These are phyloP conservation scores for Ophiostoma tasmaniense DNA, from an alignment of 2,329 filamentous ascomycete species.

Conservation along the genomic window DNA sequence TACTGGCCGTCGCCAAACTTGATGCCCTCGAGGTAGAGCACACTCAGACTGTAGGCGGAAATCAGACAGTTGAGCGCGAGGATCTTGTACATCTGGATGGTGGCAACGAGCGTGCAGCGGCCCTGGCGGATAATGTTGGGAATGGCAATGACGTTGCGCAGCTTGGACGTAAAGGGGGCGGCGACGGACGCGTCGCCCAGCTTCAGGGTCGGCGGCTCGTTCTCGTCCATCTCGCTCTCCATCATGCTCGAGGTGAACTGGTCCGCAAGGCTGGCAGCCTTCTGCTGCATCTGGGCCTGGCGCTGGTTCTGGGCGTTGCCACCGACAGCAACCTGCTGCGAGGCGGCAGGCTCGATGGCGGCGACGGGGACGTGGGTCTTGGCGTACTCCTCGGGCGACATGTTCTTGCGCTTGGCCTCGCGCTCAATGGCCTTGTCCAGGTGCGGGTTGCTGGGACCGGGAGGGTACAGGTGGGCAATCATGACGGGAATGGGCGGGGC, in stretches of 20 bases:
- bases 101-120: slow-evolving; percentile 92
- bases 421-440: slow-evolving; percentile 85
- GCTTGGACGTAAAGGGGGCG: slow-evolving; percentile 93
- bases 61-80: slow-evolving; percentile 95
- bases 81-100: slow-evolving; percentile 99
- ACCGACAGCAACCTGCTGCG: slow-evolving; percentile 40
- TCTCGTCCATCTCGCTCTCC: slow-evolving; percentile 63
- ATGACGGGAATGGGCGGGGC: slow-evolving; percentile 81
- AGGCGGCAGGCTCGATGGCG: slow-evolving; percentile 54
- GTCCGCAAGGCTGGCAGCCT: slow-evolving; percentile 73
- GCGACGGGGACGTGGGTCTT: slow-evolving; percentile 35
- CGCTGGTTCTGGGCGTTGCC: slow-evolving; percentile 44
- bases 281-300: slow-evolving; percentile 55
- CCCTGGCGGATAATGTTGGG: slow-evolving; percentile 98
- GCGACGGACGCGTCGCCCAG: slow-evolving; percentile 95
- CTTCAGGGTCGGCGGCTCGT: slow-evolving; percentile 91
- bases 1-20: slow-evolving; percentile 98
- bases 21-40: slow-evolving; percentile 94
- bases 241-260: slow-evolving; percentile 81
- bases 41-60: slow-evolving; percentile 91
- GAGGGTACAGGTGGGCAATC: slow-evolving; percentile 91
- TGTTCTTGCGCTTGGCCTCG: slow-evolving; percentile 71
- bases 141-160: slow-evolving; percentile 92
- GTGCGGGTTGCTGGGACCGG: slow-evolving; percentile 85
- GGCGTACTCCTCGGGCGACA: slow-evolving; percentile 50